Evolutionary conservation across 306 rosid species (phyloP), one percentile per base, ranked within the genome.

Genomic region (Cucurbita argyrosperma): DNA sequence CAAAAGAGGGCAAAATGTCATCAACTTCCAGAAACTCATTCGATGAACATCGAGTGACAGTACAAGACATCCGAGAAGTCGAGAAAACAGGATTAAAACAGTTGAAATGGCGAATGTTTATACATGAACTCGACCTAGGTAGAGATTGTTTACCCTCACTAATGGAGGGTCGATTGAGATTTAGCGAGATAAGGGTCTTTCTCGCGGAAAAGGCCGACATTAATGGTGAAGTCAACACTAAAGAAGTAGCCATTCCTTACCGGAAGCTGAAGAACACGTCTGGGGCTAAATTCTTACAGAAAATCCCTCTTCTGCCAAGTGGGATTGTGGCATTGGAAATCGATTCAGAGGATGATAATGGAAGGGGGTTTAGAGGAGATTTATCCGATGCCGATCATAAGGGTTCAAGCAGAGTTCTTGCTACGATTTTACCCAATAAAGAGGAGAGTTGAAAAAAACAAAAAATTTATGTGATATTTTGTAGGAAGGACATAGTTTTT

Each of bases 221-320:
- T 49, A 82, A 37, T 76, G 86, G 74, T 50, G 84, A 71, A 30
- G 85, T 21, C 5, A 70, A 26, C 10, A 49, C 8, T 70, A 70
- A 51, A 74, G 82, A 76, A 49, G 77, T 76, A 75, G 93, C 84
- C 98, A 93, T 90, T 76, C 58, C 15, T 46, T 30, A 37, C 26
- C 53, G 66, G 60, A 43, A 19, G 66, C 15, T 18, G 18, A 9
- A 23, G 57, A 76, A 66, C 14, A 9, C 51, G 18, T 18, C 10
- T 46, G 40, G 61, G 47, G 18, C 40, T 23, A 8, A 9, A 19
- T 47, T 14, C 16, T 37, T 50, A 7, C 16, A 13, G 35, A 58
- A 6, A 71, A 10, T 4, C 35, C 52, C 53, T 63, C 54, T 23
- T 35, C 55, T 35, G 74, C 75, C 19, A 52, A 42, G 56, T 68